phyloP scores from a whole-genome alignment of 306 rosid genomes.

The Ormosia semicastrata region DNA sequence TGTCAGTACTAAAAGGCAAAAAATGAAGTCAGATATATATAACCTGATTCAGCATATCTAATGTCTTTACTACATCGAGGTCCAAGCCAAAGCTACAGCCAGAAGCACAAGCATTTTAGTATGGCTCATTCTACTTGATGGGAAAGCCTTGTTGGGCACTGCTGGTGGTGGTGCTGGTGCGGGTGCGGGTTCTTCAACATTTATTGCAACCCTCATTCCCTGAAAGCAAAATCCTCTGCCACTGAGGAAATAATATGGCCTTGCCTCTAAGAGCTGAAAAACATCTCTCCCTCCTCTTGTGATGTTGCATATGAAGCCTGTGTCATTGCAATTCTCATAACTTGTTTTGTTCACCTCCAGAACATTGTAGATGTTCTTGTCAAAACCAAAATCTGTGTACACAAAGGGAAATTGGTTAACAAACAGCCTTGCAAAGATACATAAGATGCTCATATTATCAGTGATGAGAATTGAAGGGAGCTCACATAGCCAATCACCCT shows the following conservation, averaged over 20 bases:
- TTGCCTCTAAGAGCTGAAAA: constrained; percentile 28
- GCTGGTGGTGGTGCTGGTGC: neutral
- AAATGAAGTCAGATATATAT: neutral
- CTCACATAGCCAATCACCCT: constrained; percentile 71
- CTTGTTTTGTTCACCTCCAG: constrained; percentile 45
- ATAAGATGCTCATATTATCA: neutral
- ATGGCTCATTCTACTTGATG: neutral
- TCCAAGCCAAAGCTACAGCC: neutral
- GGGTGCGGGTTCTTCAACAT: neutral
- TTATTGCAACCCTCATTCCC: constrained; percentile 55
- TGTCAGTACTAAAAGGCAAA: neutral
- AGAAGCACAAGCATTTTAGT: neutral
- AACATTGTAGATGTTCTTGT: constrained; percentile 30
- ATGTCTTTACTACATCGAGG: neutral
- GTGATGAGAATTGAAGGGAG: neutral
- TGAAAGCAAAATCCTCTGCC: constrained; percentile 48
- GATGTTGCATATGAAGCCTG: constrained; percentile 25
- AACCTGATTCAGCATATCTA: neutral
- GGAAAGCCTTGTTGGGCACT: neutral
- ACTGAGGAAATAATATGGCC: constrained; percentile 45
- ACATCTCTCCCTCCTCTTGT: constrained; percentile 56
- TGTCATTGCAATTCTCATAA: constrained; percentile 36
- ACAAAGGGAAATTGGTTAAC: neutral
- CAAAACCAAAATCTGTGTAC: constrained; percentile 45
- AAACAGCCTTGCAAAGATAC: neutral